These are phyloP conservation scores for Quercus phellos DNA, from an alignment of 331 rosid species.

Conservation along the genomic window DNA sequence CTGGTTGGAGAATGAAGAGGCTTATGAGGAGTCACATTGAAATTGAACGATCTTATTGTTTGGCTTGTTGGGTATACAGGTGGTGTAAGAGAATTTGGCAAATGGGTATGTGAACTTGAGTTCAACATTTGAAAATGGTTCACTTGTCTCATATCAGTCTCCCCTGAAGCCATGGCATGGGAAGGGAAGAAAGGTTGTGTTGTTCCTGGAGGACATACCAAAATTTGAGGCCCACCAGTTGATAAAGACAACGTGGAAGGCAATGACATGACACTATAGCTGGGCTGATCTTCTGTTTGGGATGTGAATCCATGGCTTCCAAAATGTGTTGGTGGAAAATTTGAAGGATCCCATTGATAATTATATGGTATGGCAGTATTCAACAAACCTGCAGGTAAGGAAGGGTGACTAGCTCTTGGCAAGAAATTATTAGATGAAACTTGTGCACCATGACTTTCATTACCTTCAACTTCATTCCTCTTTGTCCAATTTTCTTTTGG, in stretches of 20 bases:
- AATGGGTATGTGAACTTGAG: slow-evolving; percentile 36
- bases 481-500: slow-evolving; percentile 22
- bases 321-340: slow-evolving; percentile 28
- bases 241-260: slow-evolving; percentile 65
- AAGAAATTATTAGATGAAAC: slow-evolving; percentile 20
- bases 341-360: slow-evolving; percentile 51
- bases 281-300: slow-evolving; percentile 40
- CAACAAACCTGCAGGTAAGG: slow-evolving; percentile 45
- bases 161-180: slow-evolving; percentile 31
- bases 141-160: slow-evolving; percentile 47
- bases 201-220: slow-evolving; percentile 36
- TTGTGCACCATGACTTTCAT: slow-evolving; percentile 19
- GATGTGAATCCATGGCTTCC: slow-evolving; percentile 47
- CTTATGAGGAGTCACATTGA: slow-evolving; percentile 47
- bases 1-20: slow-evolving; percentile 30
- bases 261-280: slow-evolving; percentile 38
- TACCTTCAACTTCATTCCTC: slow-evolving; percentile 17
- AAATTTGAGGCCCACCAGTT: slow-evolving; percentile 52
- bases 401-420: slow-evolving; percentile 33
- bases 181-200: slow-evolving; percentile 50
- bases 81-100: slow-evolving; percentile 29
- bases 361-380: slow-evolving; percentile 40
- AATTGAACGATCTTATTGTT: slow-evolving; percentile 39
- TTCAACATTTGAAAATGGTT: slow-evolving; percentile 47
- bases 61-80: slow-evolving; percentile 38